A percentile compares a stretch with the other conserved stretches of the same genome.
Evolutionary conservation across 768 basidiomycete species (phyloP).

Genomic region (Lentinula edodes): DNA sequence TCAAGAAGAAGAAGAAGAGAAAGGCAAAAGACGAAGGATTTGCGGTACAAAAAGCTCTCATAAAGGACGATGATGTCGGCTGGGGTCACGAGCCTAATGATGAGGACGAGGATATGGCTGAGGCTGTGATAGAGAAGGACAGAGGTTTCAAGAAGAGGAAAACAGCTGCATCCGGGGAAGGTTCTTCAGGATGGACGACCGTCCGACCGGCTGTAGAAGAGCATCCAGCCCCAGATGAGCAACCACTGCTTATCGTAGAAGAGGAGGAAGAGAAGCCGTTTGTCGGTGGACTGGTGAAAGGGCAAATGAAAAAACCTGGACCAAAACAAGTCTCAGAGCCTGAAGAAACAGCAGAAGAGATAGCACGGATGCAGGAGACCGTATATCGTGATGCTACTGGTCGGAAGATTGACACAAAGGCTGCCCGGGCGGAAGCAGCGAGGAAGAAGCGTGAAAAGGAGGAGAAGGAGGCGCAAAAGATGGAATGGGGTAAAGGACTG

Average conservation of each 20-base stretch:
- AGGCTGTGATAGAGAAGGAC: constrained; percentile 69
- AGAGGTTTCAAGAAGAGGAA: constrained; percentile 75
- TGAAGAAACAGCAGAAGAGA: constrained; percentile 43
- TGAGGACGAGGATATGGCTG: constrained; percentile 53
- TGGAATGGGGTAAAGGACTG: constrained; percentile 98
- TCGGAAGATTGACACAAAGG: constrained; percentile 83
- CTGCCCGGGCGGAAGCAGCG: constrained; percentile 80
- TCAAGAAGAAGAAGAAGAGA: constrained; percentile 71
- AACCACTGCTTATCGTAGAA: constrained; percentile 55
- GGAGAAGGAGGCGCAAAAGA: constrained; percentile 84
- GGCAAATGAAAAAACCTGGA: constrained; percentile 65
- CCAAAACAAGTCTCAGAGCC: constrained; percentile 31
- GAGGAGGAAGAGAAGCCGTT: constrained; percentile 36
- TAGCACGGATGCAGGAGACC: constrained; percentile 74
- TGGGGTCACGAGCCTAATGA: constrained; percentile 52
- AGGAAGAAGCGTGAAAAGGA: constrained; percentile 73
- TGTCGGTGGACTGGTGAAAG: constrained; percentile 73
- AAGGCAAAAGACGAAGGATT: constrained; percentile 33
- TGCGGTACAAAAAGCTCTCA: constrained; percentile 26
- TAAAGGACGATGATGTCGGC: constrained; percentile 74
- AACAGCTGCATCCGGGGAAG: constrained; percentile 30
- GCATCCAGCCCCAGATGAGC: constrained; percentile 58
- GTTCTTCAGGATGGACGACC: constrained; percentile 58
- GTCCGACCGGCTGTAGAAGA: constrained; percentile 51
- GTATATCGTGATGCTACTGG: constrained; percentile 91